These are phyloP conservation scores for Gracilaria domingensis DNA, from an alignment of 23 red algal genomes.

Conservation along the genomic window DNA sequence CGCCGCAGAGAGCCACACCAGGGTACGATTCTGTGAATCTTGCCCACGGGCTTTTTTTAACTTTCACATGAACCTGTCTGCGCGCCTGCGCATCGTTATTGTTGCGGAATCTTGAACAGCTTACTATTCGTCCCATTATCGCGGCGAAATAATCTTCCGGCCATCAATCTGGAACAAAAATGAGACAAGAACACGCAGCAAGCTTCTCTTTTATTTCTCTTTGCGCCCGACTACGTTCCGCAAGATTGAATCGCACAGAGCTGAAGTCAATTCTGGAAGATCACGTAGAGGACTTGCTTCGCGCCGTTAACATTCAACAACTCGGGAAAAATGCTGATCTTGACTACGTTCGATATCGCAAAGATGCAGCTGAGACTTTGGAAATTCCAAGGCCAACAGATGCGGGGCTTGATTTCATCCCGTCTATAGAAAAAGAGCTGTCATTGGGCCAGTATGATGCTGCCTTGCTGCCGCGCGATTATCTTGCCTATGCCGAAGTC, in stretches of 20 bases:
- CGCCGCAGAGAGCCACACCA: not conserved
- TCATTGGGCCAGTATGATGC: constrained; percentile 35
- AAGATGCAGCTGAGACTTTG: not conserved
- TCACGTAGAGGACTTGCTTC: constrained; percentile 47
- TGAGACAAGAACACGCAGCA: constrained; percentile 29
- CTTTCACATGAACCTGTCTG: not conserved
- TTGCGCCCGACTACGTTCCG: constrained; percentile 36
- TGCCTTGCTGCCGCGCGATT: constrained; percentile 51
- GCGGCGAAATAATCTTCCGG: not conserved
- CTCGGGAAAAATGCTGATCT: not conserved
- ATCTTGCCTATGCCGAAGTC: constrained; percentile 26
- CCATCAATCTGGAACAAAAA: not conserved
- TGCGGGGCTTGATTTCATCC: constrained; percentile 47
- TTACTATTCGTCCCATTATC: not conserved
- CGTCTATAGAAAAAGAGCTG: constrained; percentile 39
- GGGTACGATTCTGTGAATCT: not conserved
- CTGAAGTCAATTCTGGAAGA: constrained; percentile 12
- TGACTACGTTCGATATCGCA: constrained; percentile 35
- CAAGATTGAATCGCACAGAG: constrained; percentile 24
- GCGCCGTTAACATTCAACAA: constrained; percentile 12
- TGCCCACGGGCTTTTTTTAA: not conserved
- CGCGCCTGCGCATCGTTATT: not conserved
- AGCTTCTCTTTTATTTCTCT: constrained; percentile 29
- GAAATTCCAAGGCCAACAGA: constrained; percentile 44
- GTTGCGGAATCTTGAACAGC: not conserved